phyloP scores from a whole-genome alignment of 257 asterid species.

The Solanum virginianum region DNA sequence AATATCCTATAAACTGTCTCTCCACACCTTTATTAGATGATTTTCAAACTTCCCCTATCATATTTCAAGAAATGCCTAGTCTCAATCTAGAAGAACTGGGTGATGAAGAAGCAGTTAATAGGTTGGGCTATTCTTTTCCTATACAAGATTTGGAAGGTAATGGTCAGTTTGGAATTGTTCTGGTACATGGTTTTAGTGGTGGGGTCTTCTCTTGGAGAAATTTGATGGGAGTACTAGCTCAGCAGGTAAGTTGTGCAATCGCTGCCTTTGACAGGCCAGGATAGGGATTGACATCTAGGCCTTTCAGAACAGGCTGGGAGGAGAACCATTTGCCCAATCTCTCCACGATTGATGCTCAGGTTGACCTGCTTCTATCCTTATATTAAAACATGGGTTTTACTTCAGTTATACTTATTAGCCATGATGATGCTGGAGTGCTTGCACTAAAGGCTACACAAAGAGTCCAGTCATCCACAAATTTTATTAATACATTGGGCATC shows the following conservation, averaged over 20 bases:
- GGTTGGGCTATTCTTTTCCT: too few relatives aligned
- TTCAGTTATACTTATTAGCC: too few relatives aligned
- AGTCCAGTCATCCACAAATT: too few relatives aligned
- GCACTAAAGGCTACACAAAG: too few relatives aligned
- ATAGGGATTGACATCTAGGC: slow-evolving; percentile 95
- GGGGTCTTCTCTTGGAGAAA: too few relatives aligned
- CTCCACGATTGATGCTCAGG: slow-evolving; percentile 83
- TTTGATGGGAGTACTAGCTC: slow-evolving; percentile 57
- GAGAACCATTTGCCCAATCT: slow-evolving; percentile 66
- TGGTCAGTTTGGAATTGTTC: too few relatives aligned
- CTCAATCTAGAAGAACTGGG: slow-evolving; percentile 42
- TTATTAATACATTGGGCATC: too few relatives aligned
- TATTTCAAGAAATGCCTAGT: slow-evolving; percentile 58
- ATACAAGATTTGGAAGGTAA: too few relatives aligned
- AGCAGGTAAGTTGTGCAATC: slow-evolving; percentile 70
- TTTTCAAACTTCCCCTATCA: slow-evolving; percentile 52
- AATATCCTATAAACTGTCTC: slow-evolving; percentile 50
- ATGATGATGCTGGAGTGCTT: too few relatives aligned
- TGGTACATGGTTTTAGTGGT: too few relatives aligned
- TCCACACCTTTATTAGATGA: slow-evolving; percentile 60
- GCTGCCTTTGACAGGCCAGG: slow-evolving; percentile 97
- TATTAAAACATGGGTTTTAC: too few relatives aligned
- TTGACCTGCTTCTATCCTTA: too few relatives aligned
- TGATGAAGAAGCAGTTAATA: slow-evolving; percentile 36
- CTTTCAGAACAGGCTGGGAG: slow-evolving; percentile 76